Percentiles rank a stretch among this genome's conserved stretches.
These are phyloP conservation scores for Arthrobotrys iridis DNA, from an alignment of 2,329 filamentous ascomycete genomes.

Conservation along the genomic window DNA sequence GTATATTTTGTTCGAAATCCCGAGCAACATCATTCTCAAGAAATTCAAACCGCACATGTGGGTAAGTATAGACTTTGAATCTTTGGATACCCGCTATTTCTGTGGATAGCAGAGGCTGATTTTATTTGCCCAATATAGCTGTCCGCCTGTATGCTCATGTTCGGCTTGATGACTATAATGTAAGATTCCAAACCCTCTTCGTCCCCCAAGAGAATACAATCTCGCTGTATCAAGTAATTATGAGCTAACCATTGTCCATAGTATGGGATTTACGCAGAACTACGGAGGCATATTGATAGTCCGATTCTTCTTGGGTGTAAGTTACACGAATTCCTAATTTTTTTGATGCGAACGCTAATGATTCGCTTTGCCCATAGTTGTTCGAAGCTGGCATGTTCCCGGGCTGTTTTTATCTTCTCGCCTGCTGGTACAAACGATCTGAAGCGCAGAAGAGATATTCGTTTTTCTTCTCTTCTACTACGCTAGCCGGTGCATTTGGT, in stretches of 20 bases:
- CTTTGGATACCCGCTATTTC: neutral
- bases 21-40: conserved; percentile 78
- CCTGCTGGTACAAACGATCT: conserved; percentile 87
- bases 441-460: conserved; percentile 93
- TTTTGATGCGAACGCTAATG: neutral
- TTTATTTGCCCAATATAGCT: conserved; percentile 60
- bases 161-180: conserved; percentile 68
- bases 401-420: conserved; percentile 76
- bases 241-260: conserved; percentile 12
- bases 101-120: neutral
- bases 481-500: conserved; percentile 83
- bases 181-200: no score
- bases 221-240: neutral
- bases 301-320: conserved; percentile 82
- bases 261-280: conserved; percentile 74
- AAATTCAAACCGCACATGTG: conserved; percentile 73
- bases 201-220: no score
- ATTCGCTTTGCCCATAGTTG: conserved; percentile 14
- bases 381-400: conserved; percentile 78
- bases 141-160: conserved; percentile 82
- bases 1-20: conserved; percentile 76
- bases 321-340: neutral
- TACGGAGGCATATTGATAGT: conserved; percentile 81
- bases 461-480: conserved; percentile 90
- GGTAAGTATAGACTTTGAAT: conserved; percentile 60